Percentiles rank a stretch among this genome's conserved stretches.
phyloP scores from a whole-genome alignment of 176 grass and related monocot species.

The Ananas comosus region DNA sequence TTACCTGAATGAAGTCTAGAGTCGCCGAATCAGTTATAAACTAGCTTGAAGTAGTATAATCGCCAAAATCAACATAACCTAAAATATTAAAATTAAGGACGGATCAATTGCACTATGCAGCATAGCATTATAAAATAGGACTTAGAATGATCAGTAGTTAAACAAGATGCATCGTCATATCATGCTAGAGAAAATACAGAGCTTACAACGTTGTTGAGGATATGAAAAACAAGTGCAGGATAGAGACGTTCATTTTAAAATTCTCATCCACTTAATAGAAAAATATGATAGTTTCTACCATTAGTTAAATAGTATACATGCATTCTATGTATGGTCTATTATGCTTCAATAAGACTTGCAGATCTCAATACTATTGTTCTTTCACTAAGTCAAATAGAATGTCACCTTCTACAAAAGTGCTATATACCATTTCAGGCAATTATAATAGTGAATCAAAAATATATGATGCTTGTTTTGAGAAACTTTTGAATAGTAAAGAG shows the following conservation, averaged over 20 bases:
- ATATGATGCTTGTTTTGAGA: background rate
- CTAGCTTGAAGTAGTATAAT: too few species aligned
- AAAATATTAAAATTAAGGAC: too few species aligned
- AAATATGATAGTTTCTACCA: background rate
- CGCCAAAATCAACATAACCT: too few species aligned
- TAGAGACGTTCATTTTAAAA: background rate
- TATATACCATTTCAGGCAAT: background rate
- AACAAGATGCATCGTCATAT: conserved; percentile 17
- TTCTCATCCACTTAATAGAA: background rate
- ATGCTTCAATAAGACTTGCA: background rate
- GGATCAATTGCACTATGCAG: too few species aligned
- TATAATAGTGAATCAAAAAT: background rate
- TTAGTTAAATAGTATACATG: background rate
- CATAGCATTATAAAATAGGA: too few species aligned
- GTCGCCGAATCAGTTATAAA: too few species aligned
- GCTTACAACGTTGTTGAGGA: background rate
- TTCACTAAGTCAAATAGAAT: background rate
- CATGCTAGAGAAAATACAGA: background rate
- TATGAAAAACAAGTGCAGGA: background rate
- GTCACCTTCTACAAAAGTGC: background rate
- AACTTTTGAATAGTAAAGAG: background rate
- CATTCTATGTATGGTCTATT: background rate
- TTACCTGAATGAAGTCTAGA: too few species aligned
- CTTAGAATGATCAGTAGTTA: conserved; percentile 6
- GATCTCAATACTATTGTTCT: background rate